A percentile compares a stretch with the other conserved stretches of the same genome.
phyloP scores from a whole-genome alignment of 441 rosid species.

The Erysimum cheiri region DNA sequence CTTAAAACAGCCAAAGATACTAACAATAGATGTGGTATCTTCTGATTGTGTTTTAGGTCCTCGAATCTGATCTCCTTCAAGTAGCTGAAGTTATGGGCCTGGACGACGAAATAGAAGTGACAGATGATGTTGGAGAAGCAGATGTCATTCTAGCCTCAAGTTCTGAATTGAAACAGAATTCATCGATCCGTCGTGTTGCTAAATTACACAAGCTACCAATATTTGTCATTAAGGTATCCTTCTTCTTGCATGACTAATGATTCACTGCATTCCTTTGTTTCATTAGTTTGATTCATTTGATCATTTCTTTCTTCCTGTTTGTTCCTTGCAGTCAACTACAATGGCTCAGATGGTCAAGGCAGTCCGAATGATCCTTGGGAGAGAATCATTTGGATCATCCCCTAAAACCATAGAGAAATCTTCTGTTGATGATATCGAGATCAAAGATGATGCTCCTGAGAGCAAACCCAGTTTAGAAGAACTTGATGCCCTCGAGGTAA shows the following conservation, averaged over 20 bases:
- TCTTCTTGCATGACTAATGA: slow-evolving; percentile 9
- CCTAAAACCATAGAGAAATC: slow-evolving; percentile 47
- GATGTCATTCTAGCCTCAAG: slow-evolving; percentile 84
- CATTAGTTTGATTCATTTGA: slow-evolving; percentile 20
- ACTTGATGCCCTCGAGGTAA: slow-evolving; percentile 96
- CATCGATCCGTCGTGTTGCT: slow-evolving; percentile 85
- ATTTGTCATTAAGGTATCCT: slow-evolving; percentile 79
- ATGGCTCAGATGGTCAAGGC: slow-evolving; percentile 99
- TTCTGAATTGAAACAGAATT: slow-evolving; percentile 77
- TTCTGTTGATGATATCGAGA: slow-evolving; percentile 62
- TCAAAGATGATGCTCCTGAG: slow-evolving; percentile 84
- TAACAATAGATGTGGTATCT: slow-evolving; percentile 19
- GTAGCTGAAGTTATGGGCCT: slow-evolving; percentile 92
- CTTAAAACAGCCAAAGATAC: slow-evolving; percentile 9
- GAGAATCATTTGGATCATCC: slow-evolving; percentile 63
- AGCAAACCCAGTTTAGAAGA: slow-evolving; percentile 92
- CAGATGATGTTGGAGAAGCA: slow-evolving; percentile 84
- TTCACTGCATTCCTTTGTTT: not conserved
- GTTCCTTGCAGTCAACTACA: slow-evolving; percentile 73
- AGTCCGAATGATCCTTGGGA: slow-evolving; percentile 80
- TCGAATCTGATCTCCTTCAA: slow-evolving; percentile 84
- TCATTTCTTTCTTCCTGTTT: slow-evolving; percentile 11
- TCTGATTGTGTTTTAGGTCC: slow-evolving; percentile 54
- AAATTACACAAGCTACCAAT: slow-evolving; percentile 79
- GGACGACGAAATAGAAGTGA: slow-evolving; percentile 69